These are phyloP conservation scores for Citrullus mucosospermus DNA, from an alignment of 306 rosid species.

Conservation along the genomic window DNA sequence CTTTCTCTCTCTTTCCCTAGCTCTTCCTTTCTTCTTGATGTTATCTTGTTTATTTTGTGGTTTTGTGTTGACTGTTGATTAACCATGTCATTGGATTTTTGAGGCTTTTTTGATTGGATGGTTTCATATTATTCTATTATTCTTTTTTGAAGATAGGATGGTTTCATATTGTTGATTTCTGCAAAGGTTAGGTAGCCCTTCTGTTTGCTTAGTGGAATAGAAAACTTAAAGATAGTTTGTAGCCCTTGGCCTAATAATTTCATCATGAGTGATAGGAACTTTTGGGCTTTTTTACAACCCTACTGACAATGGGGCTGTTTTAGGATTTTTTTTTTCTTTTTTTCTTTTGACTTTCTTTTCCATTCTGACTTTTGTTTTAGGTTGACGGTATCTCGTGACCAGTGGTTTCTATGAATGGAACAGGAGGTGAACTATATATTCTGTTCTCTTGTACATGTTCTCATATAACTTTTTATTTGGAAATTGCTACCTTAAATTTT, in stretches of 20 bases:
- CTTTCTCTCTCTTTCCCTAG: conserved; percentile 2
- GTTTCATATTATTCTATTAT: background rate
- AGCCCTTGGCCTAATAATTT: background rate
- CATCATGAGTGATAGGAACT: background rate
- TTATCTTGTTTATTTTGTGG: background rate
- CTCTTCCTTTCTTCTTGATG: background rate
- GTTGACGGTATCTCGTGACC: background rate
- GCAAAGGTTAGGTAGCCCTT: background rate
- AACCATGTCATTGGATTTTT: background rate
- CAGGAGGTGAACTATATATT: background rate
- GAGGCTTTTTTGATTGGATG: background rate
- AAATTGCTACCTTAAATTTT: background rate
- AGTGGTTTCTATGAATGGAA: background rate
- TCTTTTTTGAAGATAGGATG: background rate
- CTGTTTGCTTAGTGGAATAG: background rate
- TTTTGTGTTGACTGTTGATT: background rate
- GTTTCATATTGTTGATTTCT: background rate
- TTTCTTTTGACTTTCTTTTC: background rate
- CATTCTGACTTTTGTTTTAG: background rate
- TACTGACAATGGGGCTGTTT: background rate
- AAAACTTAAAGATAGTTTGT: background rate
- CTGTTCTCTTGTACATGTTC: background rate
- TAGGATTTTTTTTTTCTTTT: background rate
- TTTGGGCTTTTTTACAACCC: background rate
- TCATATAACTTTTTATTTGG: background rate